These are phyloP conservation scores for Incumbomyces lentus DNA, from an alignment of 2,329 filamentous ascomycete species.

Conservation along the genomic window DNA sequence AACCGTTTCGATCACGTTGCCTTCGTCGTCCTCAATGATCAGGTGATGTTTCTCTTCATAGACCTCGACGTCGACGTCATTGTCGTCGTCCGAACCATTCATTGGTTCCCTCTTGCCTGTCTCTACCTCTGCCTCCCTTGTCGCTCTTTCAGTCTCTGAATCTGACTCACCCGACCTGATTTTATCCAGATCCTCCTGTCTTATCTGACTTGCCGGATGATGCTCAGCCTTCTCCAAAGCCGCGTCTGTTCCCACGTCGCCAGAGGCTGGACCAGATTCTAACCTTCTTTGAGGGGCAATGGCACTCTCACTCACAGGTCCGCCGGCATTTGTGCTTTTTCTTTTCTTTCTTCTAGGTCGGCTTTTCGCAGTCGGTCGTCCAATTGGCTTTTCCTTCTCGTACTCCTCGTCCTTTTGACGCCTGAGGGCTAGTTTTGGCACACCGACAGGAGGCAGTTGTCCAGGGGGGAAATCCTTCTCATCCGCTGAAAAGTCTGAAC, in stretches of 20 bases:
- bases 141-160: slow-evolving; percentile 31
- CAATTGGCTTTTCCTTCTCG: slow-evolving; percentile 38
- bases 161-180: slow-evolving; percentile 9
- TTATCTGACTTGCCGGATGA: slow-evolving; percentile 14
- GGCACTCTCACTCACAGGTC: slow-evolving; percentile 80
- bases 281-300: slow-evolving; percentile 55
- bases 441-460: slow-evolving; percentile 58
- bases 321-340: slow-evolving; percentile 69
- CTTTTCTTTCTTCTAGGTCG: slow-evolving; percentile 57
- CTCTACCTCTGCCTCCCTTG: slow-evolving; percentile 22
- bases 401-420: slow-evolving; percentile 66
- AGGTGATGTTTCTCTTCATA: slow-evolving; percentile 73
- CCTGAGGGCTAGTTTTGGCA: slow-evolving; percentile 68
- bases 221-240: slow-evolving; percentile 20
- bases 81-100: slow-evolving; percentile 21
- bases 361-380: slow-evolving; percentile 44
- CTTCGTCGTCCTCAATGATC: slow-evolving; percentile 74
- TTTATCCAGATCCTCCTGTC: not conserved
- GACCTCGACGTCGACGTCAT: slow-evolving; percentile 46
- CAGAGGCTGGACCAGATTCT: slow-evolving; percentile 21
- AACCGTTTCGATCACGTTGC: slow-evolving; percentile 67
- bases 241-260: slow-evolving; percentile 17
- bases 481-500: slow-evolving; percentile 30
- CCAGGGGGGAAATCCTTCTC: slow-evolving; percentile 58
- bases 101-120: slow-evolving; percentile 23